Conservation (phyloP, 352 stramenopile genomes). For the Phytophthora citrophthora region DNA sequence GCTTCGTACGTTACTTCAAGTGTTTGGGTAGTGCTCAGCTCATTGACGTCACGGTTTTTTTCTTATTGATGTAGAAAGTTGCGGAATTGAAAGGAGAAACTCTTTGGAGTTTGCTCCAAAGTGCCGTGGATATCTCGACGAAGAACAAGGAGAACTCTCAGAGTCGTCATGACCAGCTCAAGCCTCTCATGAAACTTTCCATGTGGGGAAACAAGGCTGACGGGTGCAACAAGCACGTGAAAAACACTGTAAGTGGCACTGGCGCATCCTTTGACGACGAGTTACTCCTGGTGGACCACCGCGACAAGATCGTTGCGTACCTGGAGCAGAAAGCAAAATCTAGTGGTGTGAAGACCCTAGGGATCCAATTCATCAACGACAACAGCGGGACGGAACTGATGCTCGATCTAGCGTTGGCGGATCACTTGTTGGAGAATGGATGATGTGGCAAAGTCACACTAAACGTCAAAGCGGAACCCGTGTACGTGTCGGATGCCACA, state of each 20-base stretch:
- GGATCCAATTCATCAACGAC: slow-evolving; percentile 71
- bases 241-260: slow-evolving; percentile 52
- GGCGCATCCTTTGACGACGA: slow-evolving; percentile 45
- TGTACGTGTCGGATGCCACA: slow-evolving; percentile 78
- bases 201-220: slow-evolving; percentile 78
- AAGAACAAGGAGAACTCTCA: slow-evolving; percentile 15
- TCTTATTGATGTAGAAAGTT: not conserved
- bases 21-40: not conserved
- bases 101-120: slow-evolving; percentile 58
- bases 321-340: slow-evolving; percentile 23
- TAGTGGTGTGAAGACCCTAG: slow-evolving; percentile 3
- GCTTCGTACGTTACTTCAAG: no score
- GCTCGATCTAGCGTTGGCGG: slow-evolving; percentile 60
- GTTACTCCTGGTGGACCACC: slow-evolving; percentile 61
- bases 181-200: slow-evolving; percentile 64
- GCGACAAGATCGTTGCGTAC: slow-evolving; percentile 43
- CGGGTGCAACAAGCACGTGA: slow-evolving; percentile 69
- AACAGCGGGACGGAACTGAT: slow-evolving; percentile 75
- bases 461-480: slow-evolving; percentile 69
- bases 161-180: slow-evolving; percentile 41
- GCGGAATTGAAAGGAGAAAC: slow-evolving; percentile 45
- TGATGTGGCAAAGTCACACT: slow-evolving; percentile 60
- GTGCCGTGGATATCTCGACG: slow-evolving; percentile 35
- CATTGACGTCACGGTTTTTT: not conserved
- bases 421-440: slow-evolving; percentile 57